Evolutionary conservation across 225 moss, liverwort and hornwort genomes (phyloP).

Genomic region (Neckera pumila): DNA sequence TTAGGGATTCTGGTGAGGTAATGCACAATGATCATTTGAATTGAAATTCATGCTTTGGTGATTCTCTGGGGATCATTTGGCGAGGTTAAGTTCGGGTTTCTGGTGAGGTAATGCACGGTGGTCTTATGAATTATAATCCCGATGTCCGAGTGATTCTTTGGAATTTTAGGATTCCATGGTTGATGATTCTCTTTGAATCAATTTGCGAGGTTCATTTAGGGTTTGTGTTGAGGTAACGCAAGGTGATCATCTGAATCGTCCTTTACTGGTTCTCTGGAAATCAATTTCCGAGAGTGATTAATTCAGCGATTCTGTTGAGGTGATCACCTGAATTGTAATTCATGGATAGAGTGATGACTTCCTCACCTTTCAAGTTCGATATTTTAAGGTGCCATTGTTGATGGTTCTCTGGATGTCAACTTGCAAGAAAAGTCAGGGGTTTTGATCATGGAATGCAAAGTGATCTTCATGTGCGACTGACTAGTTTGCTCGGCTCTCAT

Average conservation of each 20-base stretch:
- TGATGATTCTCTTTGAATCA: not conserved
- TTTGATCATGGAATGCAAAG: not conserved
- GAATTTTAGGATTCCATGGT: too few species aligned
- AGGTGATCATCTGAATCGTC: not conserved
- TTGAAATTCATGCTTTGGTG: not conserved
- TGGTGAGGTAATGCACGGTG: too few species aligned
- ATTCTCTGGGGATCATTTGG: not conserved
- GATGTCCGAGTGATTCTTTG: too few species aligned
- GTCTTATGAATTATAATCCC: too few species aligned
- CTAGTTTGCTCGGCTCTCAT: not conserved
- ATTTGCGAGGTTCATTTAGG: too few species aligned
- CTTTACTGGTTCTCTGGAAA: not conserved
- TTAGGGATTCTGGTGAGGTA: not conserved
- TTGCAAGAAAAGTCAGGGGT: not conserved
- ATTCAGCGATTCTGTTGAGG: not conserved
- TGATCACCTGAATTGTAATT: not conserved
- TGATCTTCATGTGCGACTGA: not conserved
- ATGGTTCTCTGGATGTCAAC: not conserved
- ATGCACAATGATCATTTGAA: not conserved
- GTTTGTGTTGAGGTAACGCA: not conserved
- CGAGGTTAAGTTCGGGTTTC: too few species aligned
- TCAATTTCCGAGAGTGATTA: not conserved
- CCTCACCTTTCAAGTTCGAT: not conserved
- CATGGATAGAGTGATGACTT: not conserved
- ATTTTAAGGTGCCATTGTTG: not conserved